These are phyloP conservation scores for Chrysoporthe puriensis DNA, from an alignment of 2,329 filamentous ascomycete species.

Conservation along the genomic window DNA sequence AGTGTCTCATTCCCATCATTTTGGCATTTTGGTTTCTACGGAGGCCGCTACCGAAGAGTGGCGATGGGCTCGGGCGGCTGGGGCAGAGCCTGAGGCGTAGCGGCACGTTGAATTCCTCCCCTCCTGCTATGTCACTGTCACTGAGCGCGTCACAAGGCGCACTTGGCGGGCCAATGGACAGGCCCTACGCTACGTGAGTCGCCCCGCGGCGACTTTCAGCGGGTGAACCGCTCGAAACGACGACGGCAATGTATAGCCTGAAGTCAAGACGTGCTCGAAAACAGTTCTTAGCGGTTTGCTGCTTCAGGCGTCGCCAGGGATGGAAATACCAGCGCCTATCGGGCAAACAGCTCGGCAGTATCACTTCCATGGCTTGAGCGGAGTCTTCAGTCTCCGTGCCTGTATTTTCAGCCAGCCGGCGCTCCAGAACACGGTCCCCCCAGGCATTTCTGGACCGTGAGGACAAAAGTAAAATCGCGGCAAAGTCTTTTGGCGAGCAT, in stretches of 20 bases:
- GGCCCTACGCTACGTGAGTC: not conserved
- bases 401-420: not conserved
- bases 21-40: slow-evolving; percentile 14
- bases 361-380: not conserved
- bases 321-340: not conserved
- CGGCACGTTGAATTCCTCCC: not conserved
- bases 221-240: not conserved
- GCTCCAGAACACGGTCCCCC: not conserved
- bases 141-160: slow-evolving; percentile 15
- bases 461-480: not conserved
- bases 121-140: slow-evolving; percentile 16
- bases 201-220: not conserved
- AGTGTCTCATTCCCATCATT: slow-evolving; percentile 11
- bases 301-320: not conserved
- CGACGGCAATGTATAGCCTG: not conserved
- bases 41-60: slow-evolving; percentile 2
- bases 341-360: not conserved
- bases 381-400: not conserved
- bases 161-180: not conserved
- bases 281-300: not conserved
- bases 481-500: not conserved
- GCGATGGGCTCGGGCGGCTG: slow-evolving; percentile 10
- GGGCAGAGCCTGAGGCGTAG: slow-evolving; percentile 1
- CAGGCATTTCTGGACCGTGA: not conserved
- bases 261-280: not conserved